Percentiles rank a stretch among this genome's conserved stretches.
Conservation (phyloP, 1,284 basidiomycete species). For the Cryptococcus sp. region DNA sequence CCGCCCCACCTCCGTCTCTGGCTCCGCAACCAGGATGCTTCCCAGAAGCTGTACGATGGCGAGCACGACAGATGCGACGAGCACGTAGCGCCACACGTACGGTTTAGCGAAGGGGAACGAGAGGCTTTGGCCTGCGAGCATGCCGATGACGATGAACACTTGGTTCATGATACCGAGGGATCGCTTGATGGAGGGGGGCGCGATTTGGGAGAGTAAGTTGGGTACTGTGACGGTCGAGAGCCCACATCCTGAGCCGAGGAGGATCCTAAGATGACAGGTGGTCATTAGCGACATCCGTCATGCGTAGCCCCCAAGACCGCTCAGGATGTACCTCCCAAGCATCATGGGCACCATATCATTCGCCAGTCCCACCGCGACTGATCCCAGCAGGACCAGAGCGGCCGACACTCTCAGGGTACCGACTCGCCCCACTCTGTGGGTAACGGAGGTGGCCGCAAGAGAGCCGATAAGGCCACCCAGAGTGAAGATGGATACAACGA, state of each 20-base stretch:
- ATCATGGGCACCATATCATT: conserved; percentile 25
- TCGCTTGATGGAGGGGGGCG: conserved; percentile 45
- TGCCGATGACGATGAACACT: conserved; percentile 47
- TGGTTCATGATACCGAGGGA: conserved; percentile 53
- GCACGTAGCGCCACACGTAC: conserved; percentile 46
- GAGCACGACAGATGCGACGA: conserved; percentile 32
- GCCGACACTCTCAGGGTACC: conserved; percentile 30
- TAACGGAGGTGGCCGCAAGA: conserved; percentile 24
- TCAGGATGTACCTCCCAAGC: conserved; percentile 31
- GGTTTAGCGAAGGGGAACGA: conserved; percentile 42
- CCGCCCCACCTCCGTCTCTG: conserved; percentile 1
- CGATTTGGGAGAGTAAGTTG: conserved; percentile 49
- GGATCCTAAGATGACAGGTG: conserved; percentile 23
- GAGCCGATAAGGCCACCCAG: conserved; percentile 51
- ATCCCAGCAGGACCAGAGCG: conserved; percentile 23
- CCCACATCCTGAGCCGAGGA: conserved; percentile 51
- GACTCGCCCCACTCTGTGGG: conserved; percentile 20
- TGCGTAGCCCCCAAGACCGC: neutral
- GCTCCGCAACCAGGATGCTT: conserved; percentile 20
- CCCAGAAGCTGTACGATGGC: conserved; percentile 44
- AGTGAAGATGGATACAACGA: conserved; percentile 51
- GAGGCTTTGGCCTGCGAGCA: conserved; percentile 48
- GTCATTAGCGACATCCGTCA: neutral
- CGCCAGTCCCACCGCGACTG: conserved; percentile 20
- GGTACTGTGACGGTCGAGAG: conserved; percentile 51